Base-by-base conservation (phyloP, 768 basidiomycete genomes). In the Rubroboletus pulcherrimus region DNA sequence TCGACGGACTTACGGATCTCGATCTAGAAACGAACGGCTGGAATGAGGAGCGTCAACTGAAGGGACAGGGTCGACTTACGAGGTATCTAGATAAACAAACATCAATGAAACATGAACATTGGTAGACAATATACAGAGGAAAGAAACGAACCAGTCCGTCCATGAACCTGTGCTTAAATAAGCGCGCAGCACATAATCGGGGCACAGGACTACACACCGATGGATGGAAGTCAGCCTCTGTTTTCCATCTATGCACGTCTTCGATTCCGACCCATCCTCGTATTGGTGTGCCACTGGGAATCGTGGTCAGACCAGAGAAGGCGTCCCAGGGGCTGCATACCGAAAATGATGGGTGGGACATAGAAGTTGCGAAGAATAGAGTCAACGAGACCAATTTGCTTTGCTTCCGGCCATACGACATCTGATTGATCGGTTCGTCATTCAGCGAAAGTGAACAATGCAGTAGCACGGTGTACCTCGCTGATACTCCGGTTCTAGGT, bases 321-420 rank as follows among this genome's bases (percentile, higher is more conserved):
- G 19, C 33, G 7, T 1, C 9, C 6, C 7, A 42, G 15, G 21
- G 2, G 1, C 9, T 11, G 5, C 78, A n/a, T 58, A 84, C 84
- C 78, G 58, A 93, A 91, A 10, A 93, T 85, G 24, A 93, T 77
- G 0, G 90, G 87, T 0, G 91, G 91, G 9, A 93, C 80, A 53
- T 89, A 90, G 57, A 84, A 90, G 64, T 91, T 90, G 42, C 86
- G 83, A 56, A 89, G 81, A 11, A 91, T 77, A 2, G 87, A 89
- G 66, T 92, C 91, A 40, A 93, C 83, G 29, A 93, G 76, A 0
- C 82, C 81, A 21, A 85, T 80, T 67, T 91, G 88, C 69, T 91
- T 91, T 3, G 75, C 61, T 56, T 89, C 86, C 0, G 86, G 77
- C 91, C 90, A 93, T 1, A 93, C 91, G 38, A 92, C 82, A 45